Evolutionary conservation across 2,329 filamentous ascomycete species (phyloP), one percentile per base, ranked within the genome.

Genomic region (Dactylellina haptotyla): DNA sequence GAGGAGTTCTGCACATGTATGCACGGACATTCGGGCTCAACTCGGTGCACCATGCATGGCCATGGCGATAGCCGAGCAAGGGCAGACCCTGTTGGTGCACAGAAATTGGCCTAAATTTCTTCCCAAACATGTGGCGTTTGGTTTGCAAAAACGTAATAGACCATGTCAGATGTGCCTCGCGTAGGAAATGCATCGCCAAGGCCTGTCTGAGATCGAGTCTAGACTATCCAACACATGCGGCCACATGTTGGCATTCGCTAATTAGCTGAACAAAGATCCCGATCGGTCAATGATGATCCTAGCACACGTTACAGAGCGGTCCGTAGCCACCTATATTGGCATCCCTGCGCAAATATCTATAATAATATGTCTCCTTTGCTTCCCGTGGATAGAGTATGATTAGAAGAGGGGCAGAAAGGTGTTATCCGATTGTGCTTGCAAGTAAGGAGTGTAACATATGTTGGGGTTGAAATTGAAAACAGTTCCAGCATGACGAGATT

Each of bases 51-150:
- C 18, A 14, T 41, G 37, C 37, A n/a, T n/a, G 6, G 9, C 37
- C 45, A 48, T 48, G 14, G 20, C 45, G 45, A 26, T 26, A 48
- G 18, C 14, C 45, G 23, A 48, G 20, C 45, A 48, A 48, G 45
- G 45, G 45, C 14, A 23, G 12, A 20, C 45, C 45, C 45, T 48
- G 45, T 48, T 20, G 8, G 5, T 48, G 18, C 9, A 20, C 45
- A 20, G 20, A 20, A 20, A 48, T 14, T 18, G 9, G n/a, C 45
- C 45, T 18, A 48, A 45, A 20, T n/a, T n/a, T n/a, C 6, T 8
- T 5, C 5, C 6, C 12, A n/a, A 45, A 34, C 14, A 41, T n/a
- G 14, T n/a, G 37, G 5, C 18, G 14, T n/a, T 41, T 16, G 18
- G 18, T 41, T 41, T 41, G 14, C 37, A 41, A 16, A 41, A 41